Percentiles rank a stretch among this genome's conserved stretches.
These are phyloP conservation scores for Beauveria caledonica DNA, from an alignment of 2,329 filamentous ascomycete species.

Conservation along the genomic window DNA sequence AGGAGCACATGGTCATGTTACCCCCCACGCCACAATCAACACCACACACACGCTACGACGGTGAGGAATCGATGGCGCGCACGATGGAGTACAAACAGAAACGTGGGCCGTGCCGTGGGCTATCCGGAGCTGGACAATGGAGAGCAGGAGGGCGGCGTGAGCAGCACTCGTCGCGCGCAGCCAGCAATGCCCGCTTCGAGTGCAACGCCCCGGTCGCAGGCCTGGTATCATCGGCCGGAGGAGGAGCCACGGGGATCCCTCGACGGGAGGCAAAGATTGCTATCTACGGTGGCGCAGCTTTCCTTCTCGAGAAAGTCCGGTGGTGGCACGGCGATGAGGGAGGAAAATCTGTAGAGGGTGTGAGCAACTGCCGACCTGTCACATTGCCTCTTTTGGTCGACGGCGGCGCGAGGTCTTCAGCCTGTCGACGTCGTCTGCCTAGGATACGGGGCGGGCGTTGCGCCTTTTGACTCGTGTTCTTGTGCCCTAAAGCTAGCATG, in stretches of 20 bases:
- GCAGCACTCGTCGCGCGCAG: neutral
- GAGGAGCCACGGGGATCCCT: neutral
- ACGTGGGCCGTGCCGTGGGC: neutral
- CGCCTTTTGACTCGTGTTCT: neutral
- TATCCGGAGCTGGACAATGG: no score
- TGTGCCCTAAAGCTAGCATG: neutral
- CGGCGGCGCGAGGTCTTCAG: neutral
- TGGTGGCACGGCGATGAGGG: neutral
- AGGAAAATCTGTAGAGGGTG: neutral
- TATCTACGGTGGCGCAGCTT: neutral
- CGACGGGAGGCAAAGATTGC: neutral
- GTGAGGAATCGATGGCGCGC: neutral
- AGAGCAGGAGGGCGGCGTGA: neutral
- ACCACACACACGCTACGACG: neutral
- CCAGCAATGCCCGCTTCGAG: neutral
- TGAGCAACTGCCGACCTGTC: slow-evolving; percentile 1
- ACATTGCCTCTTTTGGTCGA: neutral
- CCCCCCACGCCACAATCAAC: neutral
- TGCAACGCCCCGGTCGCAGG: neutral
- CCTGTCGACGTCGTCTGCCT: neutral
- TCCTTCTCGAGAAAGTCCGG: neutral
- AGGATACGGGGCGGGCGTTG: neutral
- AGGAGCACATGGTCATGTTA: slow-evolving; percentile 5
- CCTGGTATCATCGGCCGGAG: neutral
- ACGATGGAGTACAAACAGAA: neutral